A percentile compares a stretch with the other conserved stretches of the same genome.
These are phyloP conservation scores for Taiwanofungus camphoratus DNA, from an alignment of 1,284 basidiomycete genomes.

Conservation along the genomic window DNA sequence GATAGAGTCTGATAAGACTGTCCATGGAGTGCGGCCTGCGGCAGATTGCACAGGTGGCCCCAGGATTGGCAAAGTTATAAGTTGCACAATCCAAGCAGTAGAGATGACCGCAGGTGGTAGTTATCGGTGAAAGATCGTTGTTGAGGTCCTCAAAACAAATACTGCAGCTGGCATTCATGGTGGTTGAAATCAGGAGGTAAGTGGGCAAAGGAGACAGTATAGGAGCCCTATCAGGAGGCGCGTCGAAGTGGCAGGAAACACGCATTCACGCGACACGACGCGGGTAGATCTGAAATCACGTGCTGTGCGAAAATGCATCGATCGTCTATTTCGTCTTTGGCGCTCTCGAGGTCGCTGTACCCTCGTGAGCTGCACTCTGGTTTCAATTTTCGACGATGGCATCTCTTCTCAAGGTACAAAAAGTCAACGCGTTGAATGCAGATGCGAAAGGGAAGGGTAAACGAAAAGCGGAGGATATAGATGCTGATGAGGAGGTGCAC, in stretches of 20 bases:
- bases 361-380: too few relatives aligned
- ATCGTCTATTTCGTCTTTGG: too few relatives aligned
- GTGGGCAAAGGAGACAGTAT: too few relatives aligned
- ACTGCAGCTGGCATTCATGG: conserved; percentile 19
- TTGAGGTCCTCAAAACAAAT: conserved; percentile 23
- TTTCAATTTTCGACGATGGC: too few relatives aligned
- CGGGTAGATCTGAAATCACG: too few relatives aligned
- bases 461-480: conserved; percentile 57
- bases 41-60: conserved; percentile 22
- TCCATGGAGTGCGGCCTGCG: conserved; percentile 18
- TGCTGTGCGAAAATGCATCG: too few relatives aligned
- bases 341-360: too few relatives aligned
- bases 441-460: conserved; percentile 48
- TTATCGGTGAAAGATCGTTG: conserved; percentile 12
- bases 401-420: conserved; percentile 59
- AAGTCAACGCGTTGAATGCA: conserved; percentile 47
- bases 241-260: too few relatives aligned
- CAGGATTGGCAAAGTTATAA: conserved; percentile 18
- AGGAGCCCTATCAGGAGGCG: too few relatives aligned
- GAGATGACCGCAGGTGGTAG: conserved; percentile 25
- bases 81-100: conserved; percentile 26
- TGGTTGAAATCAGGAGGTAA: conserved; percentile 12
- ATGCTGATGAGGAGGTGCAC: conserved; percentile 34
- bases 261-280: too few relatives aligned
- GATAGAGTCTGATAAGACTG: conserved; percentile 20